A percentile compares a stretch with the other conserved stretches of the same genome.
Conservation (phyloP, 2,329 filamentous ascomycete genomes). For the Penicillium sp. region DNA sequence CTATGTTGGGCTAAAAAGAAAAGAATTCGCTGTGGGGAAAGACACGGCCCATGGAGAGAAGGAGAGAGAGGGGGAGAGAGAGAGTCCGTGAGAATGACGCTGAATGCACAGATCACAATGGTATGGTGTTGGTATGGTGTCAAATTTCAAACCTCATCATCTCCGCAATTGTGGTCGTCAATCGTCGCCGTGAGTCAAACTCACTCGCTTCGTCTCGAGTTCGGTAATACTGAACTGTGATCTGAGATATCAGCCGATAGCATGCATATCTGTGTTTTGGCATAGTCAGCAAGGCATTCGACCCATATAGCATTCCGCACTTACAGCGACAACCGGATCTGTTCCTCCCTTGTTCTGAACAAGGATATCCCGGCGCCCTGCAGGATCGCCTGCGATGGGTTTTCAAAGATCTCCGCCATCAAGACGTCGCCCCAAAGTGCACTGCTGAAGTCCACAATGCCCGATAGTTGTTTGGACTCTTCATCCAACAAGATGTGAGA, state of each 20-base stretch:
- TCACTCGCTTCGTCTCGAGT: constrained; percentile 37
- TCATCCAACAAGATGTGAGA: constrained; percentile 56
- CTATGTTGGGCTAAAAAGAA: background rate
- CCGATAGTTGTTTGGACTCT: constrained; percentile 50
- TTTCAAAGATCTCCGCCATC: constrained; percentile 54
- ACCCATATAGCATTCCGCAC: constrained; percentile 10
- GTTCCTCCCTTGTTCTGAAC: constrained; percentile 25
- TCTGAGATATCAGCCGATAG: constrained; percentile 39
- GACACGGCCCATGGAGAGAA: background rate
- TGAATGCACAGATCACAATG: background rate
- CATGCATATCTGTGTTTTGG: constrained; percentile 38
- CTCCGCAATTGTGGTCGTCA: constrained; percentile 34
- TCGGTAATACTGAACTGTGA: constrained; percentile 44
- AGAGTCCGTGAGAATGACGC: constrained; percentile 1
- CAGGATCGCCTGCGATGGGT: constrained; percentile 36
- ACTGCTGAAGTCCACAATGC: constrained; percentile 55
- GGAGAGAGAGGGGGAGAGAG: no score
- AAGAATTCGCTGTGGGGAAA: background rate
- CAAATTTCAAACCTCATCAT: constrained; percentile 26
- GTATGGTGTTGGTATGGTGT: background rate
- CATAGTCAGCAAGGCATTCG: background rate
- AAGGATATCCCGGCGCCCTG: constrained; percentile 37
- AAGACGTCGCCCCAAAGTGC: constrained; percentile 60
- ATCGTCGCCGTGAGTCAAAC: constrained; percentile 38
- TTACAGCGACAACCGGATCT: constrained; percentile 39